These are phyloP conservation scores for Aspergillus uvarum DNA, from an alignment of 2,329 filamentous ascomycete genomes.

Conservation along the genomic window DNA sequence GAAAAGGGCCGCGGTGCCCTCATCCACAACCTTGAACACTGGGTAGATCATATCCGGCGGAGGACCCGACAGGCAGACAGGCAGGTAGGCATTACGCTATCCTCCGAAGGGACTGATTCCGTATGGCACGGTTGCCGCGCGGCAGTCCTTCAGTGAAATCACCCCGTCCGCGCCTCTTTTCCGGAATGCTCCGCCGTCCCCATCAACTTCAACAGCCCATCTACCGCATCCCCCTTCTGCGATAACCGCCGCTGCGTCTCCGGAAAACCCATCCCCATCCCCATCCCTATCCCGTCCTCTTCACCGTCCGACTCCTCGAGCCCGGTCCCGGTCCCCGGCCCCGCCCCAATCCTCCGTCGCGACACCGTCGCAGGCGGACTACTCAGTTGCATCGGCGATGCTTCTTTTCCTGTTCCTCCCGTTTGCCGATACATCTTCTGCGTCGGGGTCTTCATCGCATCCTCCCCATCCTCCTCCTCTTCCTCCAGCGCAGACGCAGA, in stretches of 20 bases:
- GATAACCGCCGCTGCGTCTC: constrained; percentile 13
- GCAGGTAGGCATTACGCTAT: no score
- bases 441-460: constrained; percentile 23
- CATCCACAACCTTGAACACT: no score
- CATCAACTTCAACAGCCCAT: constrained; percentile 43
- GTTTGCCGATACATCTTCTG: constrained; percentile 14
- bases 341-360: constrained; percentile 5
- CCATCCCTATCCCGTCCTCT: neutral
- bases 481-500: constrained; percentile 10
- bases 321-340: neutral
- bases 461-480: constrained; percentile 17
- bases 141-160: no score
- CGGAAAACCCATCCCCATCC: neutral
- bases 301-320: neutral
- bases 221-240: constrained; percentile 39
- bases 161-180: constrained; percentile 6
- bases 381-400: constrained; percentile 35
- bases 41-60: no score
- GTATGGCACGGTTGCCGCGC: no score
- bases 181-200: constrained; percentile 32
- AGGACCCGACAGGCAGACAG: no score
- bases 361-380: constrained; percentile 34
- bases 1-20: no score
- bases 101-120: no score
- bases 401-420: neutral